A percentile compares a stretch with the other conserved stretches of the same genome.
phyloP scores from a whole-genome alignment of 1,284 basidiomycete genomes.

The Melampsora abietis-canadensis region DNA sequence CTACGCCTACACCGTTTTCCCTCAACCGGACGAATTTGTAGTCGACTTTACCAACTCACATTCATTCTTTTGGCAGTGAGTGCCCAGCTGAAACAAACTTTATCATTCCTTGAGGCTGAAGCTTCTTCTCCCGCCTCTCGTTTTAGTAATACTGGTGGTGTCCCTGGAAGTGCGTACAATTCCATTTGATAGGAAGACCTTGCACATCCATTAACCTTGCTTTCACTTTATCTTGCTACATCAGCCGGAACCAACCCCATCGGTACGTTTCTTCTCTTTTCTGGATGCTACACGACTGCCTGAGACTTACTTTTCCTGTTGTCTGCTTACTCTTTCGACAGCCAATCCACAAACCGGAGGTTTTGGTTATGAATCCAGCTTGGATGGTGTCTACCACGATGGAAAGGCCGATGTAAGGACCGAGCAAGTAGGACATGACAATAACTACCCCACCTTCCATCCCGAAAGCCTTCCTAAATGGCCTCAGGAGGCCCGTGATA shows the following conservation, averaged over 20 bases:
- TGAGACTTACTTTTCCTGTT: too few species aligned
- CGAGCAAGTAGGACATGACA: slow-evolving; percentile 8
- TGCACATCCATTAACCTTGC: neutral
- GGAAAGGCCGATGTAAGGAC: slow-evolving; percentile 4
- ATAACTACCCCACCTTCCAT: neutral
- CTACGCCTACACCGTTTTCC: slow-evolving; percentile 22
- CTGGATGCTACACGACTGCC: too few species aligned
- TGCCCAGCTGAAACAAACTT: neutral
- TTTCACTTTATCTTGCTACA: too few species aligned
- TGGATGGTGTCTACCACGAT: slow-evolving; percentile 10
- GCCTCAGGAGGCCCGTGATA: neutral
- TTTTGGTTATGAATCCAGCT: slow-evolving; percentile 15
- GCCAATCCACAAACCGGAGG: slow-evolving; percentile 14
- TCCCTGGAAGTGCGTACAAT: neutral
- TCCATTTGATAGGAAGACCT: neutral
- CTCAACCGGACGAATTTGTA: slow-evolving; percentile 19
- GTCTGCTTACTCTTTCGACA: neutral
- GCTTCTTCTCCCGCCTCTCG: too few species aligned
- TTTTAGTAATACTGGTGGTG: neutral
- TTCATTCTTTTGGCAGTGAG: slow-evolving; percentile 41
- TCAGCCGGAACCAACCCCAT: neutral
- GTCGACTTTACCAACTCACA: slow-evolving; percentile 29
- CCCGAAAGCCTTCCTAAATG: slow-evolving; percentile 1
- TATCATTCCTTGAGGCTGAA: neutral
- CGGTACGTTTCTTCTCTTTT: neutral